A percentile compares a stretch with the other conserved stretches of the same genome.
These are phyloP conservation scores for Spirogloea muscicola DNA, from an alignment of 139 green algal genomes.

Conservation along the genomic window DNA sequence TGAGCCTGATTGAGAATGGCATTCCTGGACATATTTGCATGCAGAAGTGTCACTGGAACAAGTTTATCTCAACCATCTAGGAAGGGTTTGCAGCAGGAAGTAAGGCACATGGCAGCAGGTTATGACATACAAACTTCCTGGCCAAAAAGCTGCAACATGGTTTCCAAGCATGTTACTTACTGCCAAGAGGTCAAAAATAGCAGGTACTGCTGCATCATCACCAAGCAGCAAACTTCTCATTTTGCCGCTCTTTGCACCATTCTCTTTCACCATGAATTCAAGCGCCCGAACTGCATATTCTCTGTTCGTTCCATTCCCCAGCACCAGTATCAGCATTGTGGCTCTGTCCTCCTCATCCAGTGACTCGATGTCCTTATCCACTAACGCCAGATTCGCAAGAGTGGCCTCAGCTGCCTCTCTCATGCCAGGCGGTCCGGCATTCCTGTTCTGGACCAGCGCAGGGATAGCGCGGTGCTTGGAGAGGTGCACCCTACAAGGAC, in stretches of 20 bases:
- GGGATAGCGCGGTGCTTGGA: conserved; percentile 19
- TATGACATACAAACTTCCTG: too few species aligned
- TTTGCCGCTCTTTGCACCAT: too few species aligned
- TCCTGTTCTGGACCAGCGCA: conserved; percentile 3
- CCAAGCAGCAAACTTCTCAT: conserved; percentile 8
- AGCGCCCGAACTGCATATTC: conserved; percentile 34
- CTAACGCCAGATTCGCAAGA: conserved; percentile 29
- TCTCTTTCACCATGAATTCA: conserved; percentile 25
- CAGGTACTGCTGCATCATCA: conserved; percentile 16
- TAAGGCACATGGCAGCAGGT: too few species aligned
- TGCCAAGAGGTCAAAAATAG: conserved; percentile 29
- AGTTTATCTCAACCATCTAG: too few species aligned
- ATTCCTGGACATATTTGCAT: too few species aligned
- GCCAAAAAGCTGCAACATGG: too few species aligned
- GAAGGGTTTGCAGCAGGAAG: too few species aligned
- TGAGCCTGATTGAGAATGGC: too few species aligned
- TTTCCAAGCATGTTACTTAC: too few species aligned
- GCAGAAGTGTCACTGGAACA: too few species aligned
- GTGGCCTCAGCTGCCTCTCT: conserved; percentile 19
- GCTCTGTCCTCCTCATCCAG: conserved; percentile 26
- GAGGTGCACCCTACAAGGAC: conserved; percentile 19
- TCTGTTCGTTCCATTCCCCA: conserved; percentile 3
- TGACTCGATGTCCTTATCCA: conserved; percentile 29
- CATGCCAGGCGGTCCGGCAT: neutral
- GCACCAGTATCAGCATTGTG: conserved; percentile 18